phyloP scores from a whole-genome alignment of 108 stramenopile genomes.

The Parmales sp. region DNA sequence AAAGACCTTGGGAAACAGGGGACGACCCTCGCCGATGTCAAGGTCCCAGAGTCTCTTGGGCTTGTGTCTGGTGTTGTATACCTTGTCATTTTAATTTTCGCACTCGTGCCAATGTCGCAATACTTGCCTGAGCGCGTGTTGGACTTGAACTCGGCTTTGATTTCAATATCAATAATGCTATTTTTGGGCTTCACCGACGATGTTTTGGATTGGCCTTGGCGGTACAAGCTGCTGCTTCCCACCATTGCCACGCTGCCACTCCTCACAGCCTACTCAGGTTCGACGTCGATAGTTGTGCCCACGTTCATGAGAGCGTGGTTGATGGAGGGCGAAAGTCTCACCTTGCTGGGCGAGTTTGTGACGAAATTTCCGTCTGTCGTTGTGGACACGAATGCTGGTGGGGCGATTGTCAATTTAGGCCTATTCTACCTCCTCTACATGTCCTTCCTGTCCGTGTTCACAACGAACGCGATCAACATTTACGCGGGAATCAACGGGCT shows the following conservation, averaged over 20 bases:
- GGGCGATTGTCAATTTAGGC: slow-evolving; percentile 69
- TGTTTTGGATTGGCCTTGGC: slow-evolving; percentile 94
- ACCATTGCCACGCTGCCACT: slow-evolving; percentile 89
- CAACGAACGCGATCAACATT: slow-evolving; percentile 98
- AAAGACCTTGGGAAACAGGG: slow-evolving; percentile 81
- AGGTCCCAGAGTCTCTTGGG: slow-evolving; percentile 81
- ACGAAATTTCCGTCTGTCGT: slow-evolving; percentile 29
- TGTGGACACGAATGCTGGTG: slow-evolving; percentile 62
- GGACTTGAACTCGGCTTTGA: slow-evolving; percentile 19
- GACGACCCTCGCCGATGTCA: slow-evolving; percentile 41
- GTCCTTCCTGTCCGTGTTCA: slow-evolving; percentile 94
- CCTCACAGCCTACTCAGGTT: slow-evolving; percentile 82
- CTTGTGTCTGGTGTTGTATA: slow-evolving; percentile 84
- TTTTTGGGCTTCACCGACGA: slow-evolving; percentile 94
- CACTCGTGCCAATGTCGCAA: slow-evolving; percentile 71
- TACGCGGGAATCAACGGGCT: slow-evolving; percentile 98
- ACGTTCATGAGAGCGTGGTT: slow-evolving; percentile 32
- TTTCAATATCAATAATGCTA: slow-evolving; percentile 91
- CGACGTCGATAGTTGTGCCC: slow-evolving; percentile 83
- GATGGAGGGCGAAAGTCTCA: slow-evolving; percentile 44
- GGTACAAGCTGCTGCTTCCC: slow-evolving; percentile 88
- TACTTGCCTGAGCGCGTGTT: slow-evolving; percentile 38
- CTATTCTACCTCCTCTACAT: slow-evolving; percentile 83
- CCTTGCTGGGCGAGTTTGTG: slow-evolving; percentile 40
- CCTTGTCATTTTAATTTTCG: slow-evolving; percentile 73